Conservation (phyloP, 2,329 filamentous ascomycete genomes). For the Grosmannia serpens region DNA sequence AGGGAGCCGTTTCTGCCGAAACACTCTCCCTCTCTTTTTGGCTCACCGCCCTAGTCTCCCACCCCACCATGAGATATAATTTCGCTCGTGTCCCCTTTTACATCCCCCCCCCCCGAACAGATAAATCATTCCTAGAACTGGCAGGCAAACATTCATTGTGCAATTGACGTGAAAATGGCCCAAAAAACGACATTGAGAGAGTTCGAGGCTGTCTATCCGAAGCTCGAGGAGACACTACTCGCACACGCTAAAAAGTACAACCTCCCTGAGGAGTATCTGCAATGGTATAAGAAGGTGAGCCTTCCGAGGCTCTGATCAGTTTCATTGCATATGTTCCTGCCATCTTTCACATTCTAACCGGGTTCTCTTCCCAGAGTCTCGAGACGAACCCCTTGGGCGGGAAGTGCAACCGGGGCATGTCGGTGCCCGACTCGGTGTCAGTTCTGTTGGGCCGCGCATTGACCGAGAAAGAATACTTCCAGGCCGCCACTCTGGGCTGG, state of each 20-base stretch:
- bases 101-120: not conserved
- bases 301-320: not conserved
- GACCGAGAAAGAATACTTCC: constrained; percentile 73
- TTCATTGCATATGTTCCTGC: not conserved
- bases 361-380: constrained; percentile 47
- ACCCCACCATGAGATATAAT: not conserved
- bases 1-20: not conserved
- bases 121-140: not conserved
- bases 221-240: constrained; percentile 71
- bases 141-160: not conserved
- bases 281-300: constrained; percentile 75
- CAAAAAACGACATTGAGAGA: constrained; percentile 69
- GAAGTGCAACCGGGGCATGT: constrained; percentile 99
- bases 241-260: constrained; percentile 72
- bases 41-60: not conserved
- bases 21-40: not conserved
- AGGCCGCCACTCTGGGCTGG: constrained; percentile 84
- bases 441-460: constrained; percentile 64
- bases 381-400: constrained; percentile 82
- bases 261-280: constrained; percentile 64
- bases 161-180: constrained; percentile 30
- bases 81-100: not conserved
- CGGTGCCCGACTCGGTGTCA: constrained; percentile 81
- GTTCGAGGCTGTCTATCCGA: constrained; percentile 84
- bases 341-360: constrained; percentile 5